Evolutionary conservation across 2,329 filamentous ascomycete species (phyloP).

Genomic region (Aquanectria penicillioides): DNA sequence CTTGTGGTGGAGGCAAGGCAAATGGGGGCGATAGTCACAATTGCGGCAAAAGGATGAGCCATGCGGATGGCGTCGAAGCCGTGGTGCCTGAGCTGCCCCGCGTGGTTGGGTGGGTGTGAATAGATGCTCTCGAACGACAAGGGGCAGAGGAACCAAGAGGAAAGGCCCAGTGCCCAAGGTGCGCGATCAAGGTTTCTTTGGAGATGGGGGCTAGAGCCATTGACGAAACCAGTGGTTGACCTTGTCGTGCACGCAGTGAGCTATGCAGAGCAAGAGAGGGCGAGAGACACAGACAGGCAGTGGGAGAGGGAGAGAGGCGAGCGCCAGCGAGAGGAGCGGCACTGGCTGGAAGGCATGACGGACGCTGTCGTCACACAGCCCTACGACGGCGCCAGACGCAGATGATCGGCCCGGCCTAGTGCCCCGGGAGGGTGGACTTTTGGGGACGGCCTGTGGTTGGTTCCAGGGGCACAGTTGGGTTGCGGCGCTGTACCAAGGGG

Average conservation of each 20-base stretch:
- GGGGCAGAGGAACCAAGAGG: conserved; percentile 7
- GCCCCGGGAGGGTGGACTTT: conserved; percentile 32
- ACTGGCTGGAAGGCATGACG: too few species aligned
- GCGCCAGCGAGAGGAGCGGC: too few species aligned
- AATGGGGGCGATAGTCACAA: neutral
- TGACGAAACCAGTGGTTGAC: conserved; percentile 6
- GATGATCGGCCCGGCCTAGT: conserved; percentile 36
- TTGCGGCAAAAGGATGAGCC: conserved; percentile 5
- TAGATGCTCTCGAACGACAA: conserved; percentile 9
- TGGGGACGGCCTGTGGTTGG: conserved; percentile 32
- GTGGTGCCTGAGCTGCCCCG: conserved; percentile 21
- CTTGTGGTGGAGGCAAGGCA: neutral
- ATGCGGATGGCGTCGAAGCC: conserved; percentile 11
- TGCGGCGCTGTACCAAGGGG: conserved; percentile 16
- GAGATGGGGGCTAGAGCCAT: neutral
- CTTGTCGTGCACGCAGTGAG: too few species aligned
- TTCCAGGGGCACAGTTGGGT: conserved; percentile 7
- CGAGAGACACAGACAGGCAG: neutral
- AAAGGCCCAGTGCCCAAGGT: neutral
- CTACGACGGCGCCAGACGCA: conserved; percentile 39
- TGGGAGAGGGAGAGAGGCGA: conserved; percentile 12
- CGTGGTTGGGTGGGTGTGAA: conserved; percentile 23
- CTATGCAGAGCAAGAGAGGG: too few species aligned
- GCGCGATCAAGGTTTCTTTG: neutral
- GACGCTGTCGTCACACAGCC: conserved; percentile 44